These are phyloP conservation scores for Onygenales sp. DNA, from an alignment of 2,329 filamentous ascomycete species.

Conservation along the genomic window DNA sequence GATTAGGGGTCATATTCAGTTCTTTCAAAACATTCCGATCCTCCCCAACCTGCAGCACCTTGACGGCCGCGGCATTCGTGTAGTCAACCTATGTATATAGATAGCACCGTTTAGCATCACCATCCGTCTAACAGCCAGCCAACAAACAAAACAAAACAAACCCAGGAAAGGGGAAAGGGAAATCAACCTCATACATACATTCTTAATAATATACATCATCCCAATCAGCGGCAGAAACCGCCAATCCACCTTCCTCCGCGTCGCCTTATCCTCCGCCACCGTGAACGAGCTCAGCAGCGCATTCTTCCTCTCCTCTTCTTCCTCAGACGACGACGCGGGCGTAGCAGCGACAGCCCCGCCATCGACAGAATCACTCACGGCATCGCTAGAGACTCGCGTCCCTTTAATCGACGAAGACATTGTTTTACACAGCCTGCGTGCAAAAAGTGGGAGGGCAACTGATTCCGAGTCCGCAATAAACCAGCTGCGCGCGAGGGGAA, in stretches of 20 bases:
- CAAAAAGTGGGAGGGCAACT: too few relatives aligned
- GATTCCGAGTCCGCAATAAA: too few relatives aligned
- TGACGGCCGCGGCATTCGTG: constrained; percentile 32
- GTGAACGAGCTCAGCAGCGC: constrained; percentile 31
- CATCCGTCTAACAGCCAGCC: constrained; percentile 8
- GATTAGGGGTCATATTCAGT: constrained; percentile 30
- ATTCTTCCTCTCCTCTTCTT: constrained; percentile 2
- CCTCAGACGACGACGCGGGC: too few relatives aligned
- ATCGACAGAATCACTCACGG: not conserved
- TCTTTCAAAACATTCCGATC: constrained; percentile 29
- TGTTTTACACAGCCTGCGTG: too few relatives aligned
- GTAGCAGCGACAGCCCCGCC: not conserved
- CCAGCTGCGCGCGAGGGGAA: too few relatives aligned
- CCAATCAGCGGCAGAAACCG: constrained; percentile 31
- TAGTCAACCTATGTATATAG: constrained; percentile 21
- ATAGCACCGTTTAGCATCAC: not conserved
- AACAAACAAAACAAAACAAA: constrained; percentile 1
- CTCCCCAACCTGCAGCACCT: constrained; percentile 34
- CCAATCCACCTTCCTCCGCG: constrained; percentile 33
- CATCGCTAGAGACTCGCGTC: not conserved
- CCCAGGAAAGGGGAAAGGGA: not conserved
- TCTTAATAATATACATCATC: constrained; percentile 35
- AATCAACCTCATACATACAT: constrained; percentile 15
- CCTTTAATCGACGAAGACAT: too few relatives aligned
- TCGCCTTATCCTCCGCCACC: constrained; percentile 27